Conservation (phyloP, 345 rosid genomes). For the Acer campestre region DNA sequence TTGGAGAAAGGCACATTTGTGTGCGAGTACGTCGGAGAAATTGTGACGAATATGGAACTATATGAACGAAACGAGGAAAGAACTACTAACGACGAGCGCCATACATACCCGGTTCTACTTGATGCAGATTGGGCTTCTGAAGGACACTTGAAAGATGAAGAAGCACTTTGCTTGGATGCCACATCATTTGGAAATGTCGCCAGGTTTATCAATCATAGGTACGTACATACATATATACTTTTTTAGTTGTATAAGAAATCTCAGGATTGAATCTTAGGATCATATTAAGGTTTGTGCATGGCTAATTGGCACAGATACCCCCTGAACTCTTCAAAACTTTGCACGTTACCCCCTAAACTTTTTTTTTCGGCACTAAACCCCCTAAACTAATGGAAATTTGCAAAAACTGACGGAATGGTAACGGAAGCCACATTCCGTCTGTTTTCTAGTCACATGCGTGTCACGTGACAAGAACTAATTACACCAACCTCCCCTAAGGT, state of each 20-base stretch:
- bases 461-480: too few relatives aligned
- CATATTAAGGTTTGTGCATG: too few relatives aligned
- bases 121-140: slow-evolving; percentile 72
- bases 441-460: too few relatives aligned
- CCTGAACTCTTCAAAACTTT: too few relatives aligned
- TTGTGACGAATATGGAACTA: slow-evolving; percentile 55
- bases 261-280: too few relatives aligned
- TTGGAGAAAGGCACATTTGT: slow-evolving; percentile 57
- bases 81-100: slow-evolving; percentile 27
- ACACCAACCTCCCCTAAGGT: too few relatives aligned
- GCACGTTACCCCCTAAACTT: too few relatives aligned
- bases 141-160: slow-evolving; percentile 46
- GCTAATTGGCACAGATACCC: too few relatives aligned
- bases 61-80: slow-evolving; percentile 41
- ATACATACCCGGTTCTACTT: slow-evolving; percentile 56
- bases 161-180: slow-evolving; percentile 65
- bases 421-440: too few relatives aligned
- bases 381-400: too few relatives aligned
- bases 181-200: slow-evolving; percentile 55
- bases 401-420: too few relatives aligned
- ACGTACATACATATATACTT: not conserved
- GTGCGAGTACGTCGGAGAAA: slow-evolving; percentile 64
- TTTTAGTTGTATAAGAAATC: not conserved
- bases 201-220: slow-evolving; percentile 68
- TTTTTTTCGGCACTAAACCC: too few relatives aligned